Percentiles rank a stretch among this genome's conserved stretches.
phyloP scores from a whole-genome alignment of 345 rosid genomes.

The Bruguiera gymnorhiza region DNA sequence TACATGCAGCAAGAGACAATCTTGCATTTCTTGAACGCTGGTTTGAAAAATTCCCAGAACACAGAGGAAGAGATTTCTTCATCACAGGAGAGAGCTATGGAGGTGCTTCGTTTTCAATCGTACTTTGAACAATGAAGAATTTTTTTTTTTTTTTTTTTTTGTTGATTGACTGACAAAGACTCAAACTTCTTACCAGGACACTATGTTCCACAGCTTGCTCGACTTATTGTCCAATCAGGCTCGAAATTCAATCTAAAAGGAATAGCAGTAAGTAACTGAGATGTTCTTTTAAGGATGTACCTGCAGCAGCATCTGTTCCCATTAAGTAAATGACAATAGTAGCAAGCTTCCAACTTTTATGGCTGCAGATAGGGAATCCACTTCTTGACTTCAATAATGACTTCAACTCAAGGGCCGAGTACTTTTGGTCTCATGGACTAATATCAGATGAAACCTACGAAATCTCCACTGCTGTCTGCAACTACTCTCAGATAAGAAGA shows the following conservation, averaged over 20 bases:
- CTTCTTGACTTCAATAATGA: slow-evolving; percentile 22
- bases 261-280: slow-evolving; percentile 22
- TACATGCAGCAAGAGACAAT: slow-evolving; percentile 20
- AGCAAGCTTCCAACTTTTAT: background rate
- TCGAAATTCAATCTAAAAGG: slow-evolving; percentile 21
- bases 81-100: slow-evolving; percentile 29
- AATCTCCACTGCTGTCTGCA: slow-evolving; percentile 16
- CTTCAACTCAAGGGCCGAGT: slow-evolving; percentile 19
- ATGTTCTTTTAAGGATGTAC: background rate
- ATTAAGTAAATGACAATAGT: background rate
- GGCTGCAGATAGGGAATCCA: slow-evolving; percentile 24
- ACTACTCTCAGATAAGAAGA: slow-evolving; percentile 24
- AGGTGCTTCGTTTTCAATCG: slow-evolving; percentile 3
- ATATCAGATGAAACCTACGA: slow-evolving; percentile 24
- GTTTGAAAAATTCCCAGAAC: slow-evolving; percentile 21
- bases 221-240: slow-evolving; percentile 11
- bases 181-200: slow-evolving; percentile 14
- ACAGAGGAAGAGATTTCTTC: slow-evolving; percentile 21
- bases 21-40: slow-evolving; percentile 24
- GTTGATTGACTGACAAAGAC: background rate
- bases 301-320: background rate
- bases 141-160: background rate
- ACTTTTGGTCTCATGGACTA: slow-evolving; percentile 28
- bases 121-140: background rate
- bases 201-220: slow-evolving; percentile 29